phyloP scores from a whole-genome alignment of 2,329 filamentous ascomycete genomes.

The Pezicula neosporulosa region DNA sequence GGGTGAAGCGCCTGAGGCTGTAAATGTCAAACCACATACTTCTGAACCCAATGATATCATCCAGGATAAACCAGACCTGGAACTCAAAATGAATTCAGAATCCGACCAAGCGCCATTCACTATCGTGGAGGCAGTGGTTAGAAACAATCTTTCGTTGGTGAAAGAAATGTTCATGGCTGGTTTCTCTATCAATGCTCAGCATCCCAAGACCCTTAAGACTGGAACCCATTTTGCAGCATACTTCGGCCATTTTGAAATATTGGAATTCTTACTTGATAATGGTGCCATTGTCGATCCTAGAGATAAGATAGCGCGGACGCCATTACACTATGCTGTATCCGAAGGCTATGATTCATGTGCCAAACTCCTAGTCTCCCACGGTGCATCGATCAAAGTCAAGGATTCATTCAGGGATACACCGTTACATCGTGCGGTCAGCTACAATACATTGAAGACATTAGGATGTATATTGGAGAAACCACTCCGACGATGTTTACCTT shows the following conservation, averaged over 20 bases:
- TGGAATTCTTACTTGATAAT: conserved; percentile 1
- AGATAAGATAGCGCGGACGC: background rate
- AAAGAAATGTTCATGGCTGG: background rate
- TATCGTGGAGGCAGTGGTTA: too few relatives aligned
- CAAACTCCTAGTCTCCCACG: background rate
- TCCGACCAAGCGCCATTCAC: background rate
- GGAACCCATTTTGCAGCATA: background rate
- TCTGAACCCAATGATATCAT: background rate
- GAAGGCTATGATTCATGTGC: background rate
- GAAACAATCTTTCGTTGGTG: too few relatives aligned
- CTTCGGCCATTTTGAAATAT: background rate
- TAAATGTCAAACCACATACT: too few relatives aligned
- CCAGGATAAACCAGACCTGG: background rate
- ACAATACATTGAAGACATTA: too few relatives aligned
- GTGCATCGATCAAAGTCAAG: background rate
- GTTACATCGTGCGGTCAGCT: too few relatives aligned
- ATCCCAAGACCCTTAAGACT: background rate
- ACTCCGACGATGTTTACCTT: too few relatives aligned
- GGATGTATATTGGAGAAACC: too few relatives aligned
- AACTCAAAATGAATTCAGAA: background rate
- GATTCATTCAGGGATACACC: background rate
- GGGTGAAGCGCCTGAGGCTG: too few relatives aligned
- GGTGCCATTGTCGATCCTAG: background rate
- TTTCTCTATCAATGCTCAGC: background rate
- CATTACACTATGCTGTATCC: conserved; percentile 1